Evolutionary conservation across 2,329 filamentous ascomycete genomes (phyloP).

Genomic region (Phialocephala sp.): DNA sequence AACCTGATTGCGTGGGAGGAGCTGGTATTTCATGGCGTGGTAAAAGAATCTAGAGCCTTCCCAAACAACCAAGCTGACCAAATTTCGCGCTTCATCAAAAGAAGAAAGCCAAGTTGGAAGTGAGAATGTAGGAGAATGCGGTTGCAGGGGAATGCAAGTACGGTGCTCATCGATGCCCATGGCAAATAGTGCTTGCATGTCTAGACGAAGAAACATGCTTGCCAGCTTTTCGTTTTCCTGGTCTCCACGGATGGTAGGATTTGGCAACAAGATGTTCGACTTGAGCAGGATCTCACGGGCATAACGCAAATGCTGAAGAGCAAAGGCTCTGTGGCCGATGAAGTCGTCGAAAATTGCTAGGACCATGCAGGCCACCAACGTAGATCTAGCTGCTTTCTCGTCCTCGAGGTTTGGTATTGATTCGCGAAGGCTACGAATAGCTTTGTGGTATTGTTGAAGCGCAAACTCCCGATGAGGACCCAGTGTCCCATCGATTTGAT

Average conservation of each 20-base stretch:
- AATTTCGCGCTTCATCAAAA: conserved; percentile 37
- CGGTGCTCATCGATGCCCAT: conserved; percentile 57
- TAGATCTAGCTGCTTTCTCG: conserved; percentile 17
- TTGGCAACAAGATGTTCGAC: conserved; percentile 14
- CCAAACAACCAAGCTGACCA: conserved; percentile 40
- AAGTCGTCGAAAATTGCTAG: conserved; percentile 38
- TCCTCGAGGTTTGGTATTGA: conserved; percentile 23
- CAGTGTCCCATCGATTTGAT: conserved; percentile 31
- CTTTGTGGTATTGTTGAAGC: conserved; percentile 37
- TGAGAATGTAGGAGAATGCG: conserved; percentile 60
- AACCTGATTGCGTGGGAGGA: conserved; percentile 43
- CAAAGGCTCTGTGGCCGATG: conserved; percentile 55
- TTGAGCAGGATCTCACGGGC: conserved; percentile 35
- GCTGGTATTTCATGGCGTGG: conserved; percentile 25
- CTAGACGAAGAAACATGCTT: conserved; percentile 64
- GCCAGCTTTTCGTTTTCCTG: conserved; percentile 58
- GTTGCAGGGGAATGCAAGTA: conserved; percentile 63
- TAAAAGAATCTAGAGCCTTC: conserved; percentile 48
- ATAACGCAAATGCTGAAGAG: conserved; percentile 58
- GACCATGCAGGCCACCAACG: conserved; percentile 34
- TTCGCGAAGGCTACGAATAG: conserved; percentile 34
- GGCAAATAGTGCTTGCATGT: conserved; percentile 49
- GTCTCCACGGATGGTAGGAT: conserved; percentile 41
- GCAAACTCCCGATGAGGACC: conserved; percentile 35
- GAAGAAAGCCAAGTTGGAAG: conserved; percentile 52